phyloP scores from a whole-genome alignment of 1,284 basidiomycete genomes.

The Microbotryum silenes-acaulis region DNA sequence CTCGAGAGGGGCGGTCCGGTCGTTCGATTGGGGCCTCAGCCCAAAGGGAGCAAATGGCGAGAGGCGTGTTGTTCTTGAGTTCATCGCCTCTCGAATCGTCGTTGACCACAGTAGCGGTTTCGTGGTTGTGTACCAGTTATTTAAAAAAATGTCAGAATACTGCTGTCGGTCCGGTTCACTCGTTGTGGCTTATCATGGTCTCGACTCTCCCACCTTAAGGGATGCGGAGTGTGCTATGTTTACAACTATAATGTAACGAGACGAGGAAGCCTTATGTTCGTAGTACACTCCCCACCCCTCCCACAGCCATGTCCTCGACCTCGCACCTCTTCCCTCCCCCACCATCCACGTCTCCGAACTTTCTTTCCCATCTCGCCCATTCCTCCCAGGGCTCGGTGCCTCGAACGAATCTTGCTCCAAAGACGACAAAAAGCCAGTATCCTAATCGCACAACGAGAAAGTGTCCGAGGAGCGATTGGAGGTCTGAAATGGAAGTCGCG shows the following conservation, averaged over 20 bases:
- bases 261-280: no score
- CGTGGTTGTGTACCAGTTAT: no score
- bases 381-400: conserved; percentile 51
- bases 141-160: background rate
- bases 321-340: no score
- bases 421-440: conserved; percentile 41
- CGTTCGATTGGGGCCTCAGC: background rate
- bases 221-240: no score
- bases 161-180: background rate
- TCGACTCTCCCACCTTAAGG: no score
- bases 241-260: no score
- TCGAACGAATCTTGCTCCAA: conserved; percentile 45
- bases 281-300: no score
- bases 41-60: background rate
- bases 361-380: conserved; percentile 40
- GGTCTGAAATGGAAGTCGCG: conserved; percentile 4
- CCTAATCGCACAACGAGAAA: conserved; percentile 42
- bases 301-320: no score
- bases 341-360: no score
- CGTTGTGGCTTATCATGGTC: no score
- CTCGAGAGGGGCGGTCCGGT: background rate
- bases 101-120: background rate
- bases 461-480: conserved; percentile 36
- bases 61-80: conserved; percentile 2
- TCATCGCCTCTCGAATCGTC: background rate